phyloP scores from a whole-genome alignment of 306 rosid genomes.

The Sphenostylis stenocarpa region DNA sequence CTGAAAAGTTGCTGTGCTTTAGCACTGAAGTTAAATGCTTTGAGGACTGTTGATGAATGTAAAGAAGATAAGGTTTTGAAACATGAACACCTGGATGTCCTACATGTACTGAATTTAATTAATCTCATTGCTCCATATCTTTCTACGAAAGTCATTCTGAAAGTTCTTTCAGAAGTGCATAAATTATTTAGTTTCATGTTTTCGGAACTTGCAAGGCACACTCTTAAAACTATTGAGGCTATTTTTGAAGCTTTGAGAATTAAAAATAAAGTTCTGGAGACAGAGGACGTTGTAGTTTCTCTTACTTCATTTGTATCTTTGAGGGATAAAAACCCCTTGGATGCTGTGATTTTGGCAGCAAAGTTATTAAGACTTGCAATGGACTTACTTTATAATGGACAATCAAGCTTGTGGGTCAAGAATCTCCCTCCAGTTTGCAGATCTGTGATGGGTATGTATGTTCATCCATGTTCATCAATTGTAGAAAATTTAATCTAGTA shows the following conservation, averaged over 20 bases:
- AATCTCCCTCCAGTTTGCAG: constrained; percentile 69
- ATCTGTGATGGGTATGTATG: constrained; percentile 68
- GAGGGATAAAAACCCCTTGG: constrained; percentile 72
- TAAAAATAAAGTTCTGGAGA: constrained; percentile 45
- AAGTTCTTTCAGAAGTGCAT: constrained; percentile 54
- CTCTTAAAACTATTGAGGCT: constrained; percentile 61
- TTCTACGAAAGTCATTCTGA: constrained; percentile 51
- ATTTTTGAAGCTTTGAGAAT: constrained; percentile 56
- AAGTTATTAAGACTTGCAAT: constrained; percentile 56
- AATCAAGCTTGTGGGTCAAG: constrained; percentile 54
- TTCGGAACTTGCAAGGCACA: constrained; percentile 61
- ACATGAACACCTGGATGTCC: constrained; percentile 61
- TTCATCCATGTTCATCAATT: constrained; percentile 15
- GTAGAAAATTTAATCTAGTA: background rate
- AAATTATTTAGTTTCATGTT: constrained; percentile 54
- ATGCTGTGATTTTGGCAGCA: constrained; percentile 63
- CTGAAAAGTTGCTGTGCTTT: constrained; percentile 59
- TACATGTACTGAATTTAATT: constrained; percentile 69
- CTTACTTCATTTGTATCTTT: constrained; percentile 65
- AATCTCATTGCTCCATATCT: constrained; percentile 65
- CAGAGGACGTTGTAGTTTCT: constrained; percentile 53
- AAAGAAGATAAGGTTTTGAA: constrained; percentile 41
- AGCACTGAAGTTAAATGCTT: constrained; percentile 46
- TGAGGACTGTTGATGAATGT: constrained; percentile 36
- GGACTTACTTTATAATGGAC: constrained; percentile 52